phyloP scores from a whole-genome alignment of 169 alveolate species.

The Amoebophrya sp. region DNA sequence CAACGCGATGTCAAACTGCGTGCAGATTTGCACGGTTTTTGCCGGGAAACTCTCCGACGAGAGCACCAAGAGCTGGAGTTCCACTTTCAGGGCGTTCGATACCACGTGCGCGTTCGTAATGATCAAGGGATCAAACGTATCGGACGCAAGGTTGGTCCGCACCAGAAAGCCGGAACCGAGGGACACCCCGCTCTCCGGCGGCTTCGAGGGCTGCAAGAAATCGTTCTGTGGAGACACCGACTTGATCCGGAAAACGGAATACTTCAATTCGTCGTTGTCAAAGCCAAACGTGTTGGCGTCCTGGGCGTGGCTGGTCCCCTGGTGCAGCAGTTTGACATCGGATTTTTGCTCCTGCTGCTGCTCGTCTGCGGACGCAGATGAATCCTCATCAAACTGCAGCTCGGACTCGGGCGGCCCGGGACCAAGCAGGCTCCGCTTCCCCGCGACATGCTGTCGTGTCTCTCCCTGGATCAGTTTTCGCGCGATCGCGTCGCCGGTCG shows the following conservation, averaged over 20 bases:
- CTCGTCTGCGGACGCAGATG: too few relatives aligned
- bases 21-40: neutral
- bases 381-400: too few relatives aligned
- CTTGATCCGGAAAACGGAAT: neutral
- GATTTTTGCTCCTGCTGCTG: too few relatives aligned
- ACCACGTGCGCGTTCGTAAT: conserved; percentile 12
- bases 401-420: too few relatives aligned
- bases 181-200: neutral
- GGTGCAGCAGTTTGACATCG: too few relatives aligned
- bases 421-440: too few relatives aligned
- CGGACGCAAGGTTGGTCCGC: neutral
- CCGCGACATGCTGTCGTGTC: too few relatives aligned
- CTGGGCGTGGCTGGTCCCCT: too few relatives aligned
- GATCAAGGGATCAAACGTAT: neutral
- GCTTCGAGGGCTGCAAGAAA: neutral
- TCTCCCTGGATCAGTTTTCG: too few relatives aligned
- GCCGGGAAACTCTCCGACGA: neutral
- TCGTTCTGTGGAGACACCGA: neutral
- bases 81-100: neutral
- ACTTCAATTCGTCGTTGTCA: neutral
- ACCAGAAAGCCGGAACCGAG: neutral
- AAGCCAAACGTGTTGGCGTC: too few relatives aligned
- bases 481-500: too few relatives aligned
- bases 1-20: neutral
- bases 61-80: neutral